Evolutionary conservation across 495 filamentous ascomycete genomes (phyloP).

Genomic region (Tuber microsphaerosporum): DNA sequence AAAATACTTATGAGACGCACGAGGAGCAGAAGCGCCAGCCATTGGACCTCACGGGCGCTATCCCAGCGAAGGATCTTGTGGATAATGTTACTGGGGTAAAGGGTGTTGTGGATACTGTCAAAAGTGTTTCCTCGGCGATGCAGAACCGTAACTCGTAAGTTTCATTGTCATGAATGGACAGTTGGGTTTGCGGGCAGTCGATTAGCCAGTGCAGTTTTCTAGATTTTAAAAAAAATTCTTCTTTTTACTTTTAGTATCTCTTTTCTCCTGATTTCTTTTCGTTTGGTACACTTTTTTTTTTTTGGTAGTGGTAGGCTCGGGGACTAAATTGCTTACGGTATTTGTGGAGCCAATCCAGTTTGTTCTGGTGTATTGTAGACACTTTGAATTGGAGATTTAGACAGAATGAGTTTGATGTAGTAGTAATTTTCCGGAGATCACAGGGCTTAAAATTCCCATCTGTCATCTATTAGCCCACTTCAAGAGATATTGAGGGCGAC

Average conservation of each 20-base stretch:
- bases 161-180: not conserved
- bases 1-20: not conserved
- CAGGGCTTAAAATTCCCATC: not conserved
- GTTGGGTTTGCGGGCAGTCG: conserved; percentile 15
- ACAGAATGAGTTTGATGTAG: not conserved
- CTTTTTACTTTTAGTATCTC: not conserved
- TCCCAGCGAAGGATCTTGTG: conserved; percentile 27
- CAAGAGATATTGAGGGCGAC: not conserved
- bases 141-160: conserved; percentile 12
- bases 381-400: not conserved
- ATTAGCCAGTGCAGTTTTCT: not conserved
- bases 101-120: conserved; percentile 21
- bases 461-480: not conserved
- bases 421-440: not conserved
- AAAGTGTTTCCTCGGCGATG: conserved; percentile 16
- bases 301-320: not conserved
- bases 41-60: not conserved
- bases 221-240: not conserved
- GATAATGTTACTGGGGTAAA: conserved; percentile 26
- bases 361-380: not conserved
- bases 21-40: conserved; percentile 12
- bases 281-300: not conserved
- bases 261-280: not conserved
- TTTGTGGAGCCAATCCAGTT: not conserved
- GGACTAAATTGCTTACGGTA: not conserved